Conservation (phyloP, 1,284 basidiomycete genomes). For the Coniophora puteana region DNA sequence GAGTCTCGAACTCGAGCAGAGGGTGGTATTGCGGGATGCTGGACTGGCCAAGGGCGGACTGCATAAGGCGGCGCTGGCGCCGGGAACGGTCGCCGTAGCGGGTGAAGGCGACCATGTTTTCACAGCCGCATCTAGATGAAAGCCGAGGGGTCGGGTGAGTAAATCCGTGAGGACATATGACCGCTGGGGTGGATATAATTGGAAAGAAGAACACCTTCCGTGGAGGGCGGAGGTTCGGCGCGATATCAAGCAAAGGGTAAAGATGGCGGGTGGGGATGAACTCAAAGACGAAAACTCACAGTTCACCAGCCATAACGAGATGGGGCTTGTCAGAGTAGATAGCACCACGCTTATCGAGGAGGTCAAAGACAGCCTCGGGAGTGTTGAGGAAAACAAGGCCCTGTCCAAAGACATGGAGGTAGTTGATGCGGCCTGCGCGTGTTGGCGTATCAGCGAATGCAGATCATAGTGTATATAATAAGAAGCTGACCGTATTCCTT, state of each 20-base stretch:
- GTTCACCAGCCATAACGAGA: slow-evolving; percentile 61
- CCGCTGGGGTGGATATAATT: too few relatives aligned
- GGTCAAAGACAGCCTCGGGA: slow-evolving; percentile 51
- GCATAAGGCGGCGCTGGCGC: slow-evolving; percentile 63
- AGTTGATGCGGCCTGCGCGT: slow-evolving; percentile 55
- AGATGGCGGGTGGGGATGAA: not conserved
- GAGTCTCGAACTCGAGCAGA: slow-evolving; percentile 51
- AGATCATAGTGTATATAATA: not conserved
- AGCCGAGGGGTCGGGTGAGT: too few relatives aligned
- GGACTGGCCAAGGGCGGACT: slow-evolving; percentile 52
- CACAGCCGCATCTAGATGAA: slow-evolving; percentile 56
- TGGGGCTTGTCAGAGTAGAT: slow-evolving; percentile 72
- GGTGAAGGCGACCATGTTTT: slow-evolving; percentile 73
- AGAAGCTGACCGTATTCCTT: slow-evolving; percentile 43
- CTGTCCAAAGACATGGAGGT: slow-evolving; percentile 63
- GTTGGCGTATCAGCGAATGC: slow-evolving; percentile 2
- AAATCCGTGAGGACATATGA: not conserved
- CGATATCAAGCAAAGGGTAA: slow-evolving; percentile 7
- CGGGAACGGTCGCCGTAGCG: slow-evolving; percentile 58
- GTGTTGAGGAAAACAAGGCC: slow-evolving; percentile 63
- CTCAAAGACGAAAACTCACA: slow-evolving; percentile 33
- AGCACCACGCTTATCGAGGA: slow-evolving; percentile 63
- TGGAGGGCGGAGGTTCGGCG: slow-evolving; percentile 17
- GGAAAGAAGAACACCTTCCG: too few relatives aligned
- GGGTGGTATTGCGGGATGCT: slow-evolving; percentile 55